A percentile compares a stretch with the other conserved stretches of the same genome.
Conservation (phyloP, 306 rosid species). For the Hylodesmum podocarpum region DNA sequence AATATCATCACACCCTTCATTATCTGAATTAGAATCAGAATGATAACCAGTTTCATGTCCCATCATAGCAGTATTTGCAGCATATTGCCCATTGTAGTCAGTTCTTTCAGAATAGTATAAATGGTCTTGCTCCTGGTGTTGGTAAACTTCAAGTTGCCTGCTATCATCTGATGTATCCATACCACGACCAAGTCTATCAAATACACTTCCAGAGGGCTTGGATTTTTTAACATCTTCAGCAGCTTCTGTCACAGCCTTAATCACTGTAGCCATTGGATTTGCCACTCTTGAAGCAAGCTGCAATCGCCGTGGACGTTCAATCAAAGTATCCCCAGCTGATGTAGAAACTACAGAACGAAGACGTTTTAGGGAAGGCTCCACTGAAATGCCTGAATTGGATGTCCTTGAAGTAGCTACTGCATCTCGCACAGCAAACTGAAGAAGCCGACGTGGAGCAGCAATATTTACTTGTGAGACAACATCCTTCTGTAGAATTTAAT, state of each 20-base stretch:
- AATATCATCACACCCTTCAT: constrained; percentile 62
- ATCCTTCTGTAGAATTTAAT: constrained; percentile 60
- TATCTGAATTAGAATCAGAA: constrained; percentile 64
- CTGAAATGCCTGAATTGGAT: constrained; percentile 32
- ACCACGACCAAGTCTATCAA: constrained; percentile 83
- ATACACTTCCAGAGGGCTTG: constrained; percentile 79
- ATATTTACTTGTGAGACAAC: constrained; percentile 49
- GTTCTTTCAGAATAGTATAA: constrained; percentile 39
- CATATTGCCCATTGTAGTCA: constrained; percentile 46
- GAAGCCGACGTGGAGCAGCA: constrained; percentile 80
- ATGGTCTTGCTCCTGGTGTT: constrained; percentile 43
- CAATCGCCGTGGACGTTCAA: constrained; percentile 51
- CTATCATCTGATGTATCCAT: constrained; percentile 39
- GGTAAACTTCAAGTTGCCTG: constrained; percentile 49
- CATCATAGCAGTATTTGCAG: constrained; percentile 38
- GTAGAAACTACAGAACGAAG: constrained; percentile 91
- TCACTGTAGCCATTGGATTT: constrained; percentile 81
- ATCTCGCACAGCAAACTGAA: constrained; percentile 92
- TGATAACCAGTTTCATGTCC: constrained; percentile 58
- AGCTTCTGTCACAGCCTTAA: constrained; percentile 92
- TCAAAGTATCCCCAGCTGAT: constrained; percentile 49
- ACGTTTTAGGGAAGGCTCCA: constrained; percentile 75
- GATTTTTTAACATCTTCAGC: constrained; percentile 77
- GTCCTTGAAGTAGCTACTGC: constrained; percentile 71
- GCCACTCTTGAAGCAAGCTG: constrained; percentile 61